Base-by-base conservation (phyloP, 495 filamentous ascomycete species). In the Jackrogersella minutella region DNA sequence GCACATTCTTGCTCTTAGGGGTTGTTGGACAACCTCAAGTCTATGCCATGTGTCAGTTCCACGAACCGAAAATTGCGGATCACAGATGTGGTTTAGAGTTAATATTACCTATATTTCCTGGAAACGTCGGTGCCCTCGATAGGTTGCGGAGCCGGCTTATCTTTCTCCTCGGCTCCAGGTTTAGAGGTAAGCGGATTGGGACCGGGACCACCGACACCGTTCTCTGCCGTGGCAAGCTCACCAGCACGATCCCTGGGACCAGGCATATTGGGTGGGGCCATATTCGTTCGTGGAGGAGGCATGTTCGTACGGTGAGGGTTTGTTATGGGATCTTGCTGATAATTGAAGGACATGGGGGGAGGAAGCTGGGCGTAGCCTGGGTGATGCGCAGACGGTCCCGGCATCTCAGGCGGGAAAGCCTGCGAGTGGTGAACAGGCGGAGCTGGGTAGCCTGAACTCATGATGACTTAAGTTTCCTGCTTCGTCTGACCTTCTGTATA, bases 1-100 rank as follows among this genome's bases (percentile, higher is more conserved):
- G 81, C 95, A 99, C 95, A 99, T 99, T 49, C 95, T 91, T 65
- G 95, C 95, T 54, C 95, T 90, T 64, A 92, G 83, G 49, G 95
- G 95, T 73, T 99, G 95, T 78, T 99, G 95, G 54, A 91, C 89
- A 55, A 97, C 91, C 64, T 88, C 82, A 55, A 99, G 83, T 47
- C 89, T 91, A 82, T 78, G 47, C 16, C 46, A 31, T 43, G 41
- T 54, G 37, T 73, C 31, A 73, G 59, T 13, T 24, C 17, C 30
- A 51, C 21, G 30, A 26, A 1, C 14, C 7, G 26, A 33, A n/a
- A 52, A 33, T 28, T 31, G 41, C 30, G 21, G 11, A 13, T 21
- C 36, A 30, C 6, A 50, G 2, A 30, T 2, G 30, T 28, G 10
- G 9, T n/a, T 22, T 0, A 26, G 26, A 37, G 28, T 39, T 7